A percentile compares a stretch with the other conserved stretches of the same genome.
Evolutionary conservation across 768 basidiomycete genomes (phyloP).

Genomic region (Panus rudis): DNA sequence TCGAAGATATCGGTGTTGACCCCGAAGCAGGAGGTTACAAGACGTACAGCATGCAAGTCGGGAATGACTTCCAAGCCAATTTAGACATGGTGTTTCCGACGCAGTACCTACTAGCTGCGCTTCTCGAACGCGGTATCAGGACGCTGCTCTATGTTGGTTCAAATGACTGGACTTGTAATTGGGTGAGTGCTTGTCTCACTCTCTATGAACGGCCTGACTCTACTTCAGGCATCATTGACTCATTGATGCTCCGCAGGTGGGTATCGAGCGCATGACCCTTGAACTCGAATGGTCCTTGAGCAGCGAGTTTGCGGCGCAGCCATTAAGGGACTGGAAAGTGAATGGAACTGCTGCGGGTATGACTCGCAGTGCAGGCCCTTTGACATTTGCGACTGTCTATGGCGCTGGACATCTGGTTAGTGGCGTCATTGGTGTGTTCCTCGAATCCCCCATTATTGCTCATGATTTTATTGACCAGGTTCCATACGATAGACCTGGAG

Average conservation of each 20-base stretch:
- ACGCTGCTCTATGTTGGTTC: conserved; percentile 50
- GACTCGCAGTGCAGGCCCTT: conserved; percentile 43
- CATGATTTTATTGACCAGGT: neutral
- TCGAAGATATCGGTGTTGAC: conserved; percentile 57
- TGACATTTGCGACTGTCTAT: conserved; percentile 57
- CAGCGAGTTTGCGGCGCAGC: conserved; percentile 35
- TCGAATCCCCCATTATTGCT: neutral
- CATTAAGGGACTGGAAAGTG: conserved; percentile 48
- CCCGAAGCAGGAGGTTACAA: conserved; percentile 33
- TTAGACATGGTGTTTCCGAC: conserved; percentile 33
- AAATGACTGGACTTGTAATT: conserved; percentile 54
- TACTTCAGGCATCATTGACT: neutral
- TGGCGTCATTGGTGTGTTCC: neutral
- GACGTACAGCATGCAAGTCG: conserved; percentile 37
- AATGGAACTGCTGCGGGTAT: conserved; percentile 45
- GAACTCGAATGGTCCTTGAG: conserved; percentile 55
- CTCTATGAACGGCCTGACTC: no score
- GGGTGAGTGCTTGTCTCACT: conserved; percentile 28
- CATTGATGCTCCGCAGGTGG: conserved; percentile 27
- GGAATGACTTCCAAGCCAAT: conserved; percentile 36
- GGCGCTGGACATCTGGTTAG: conserved; percentile 73
- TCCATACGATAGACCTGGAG: neutral
- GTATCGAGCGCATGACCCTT: conserved; percentile 56
- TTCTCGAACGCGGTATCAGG: conserved; percentile 49
- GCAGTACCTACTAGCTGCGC: conserved; percentile 38